phyloP scores from a whole-genome alignment of 2,329 filamentous ascomycete genomes.

The Lecanicillium sp. region DNA sequence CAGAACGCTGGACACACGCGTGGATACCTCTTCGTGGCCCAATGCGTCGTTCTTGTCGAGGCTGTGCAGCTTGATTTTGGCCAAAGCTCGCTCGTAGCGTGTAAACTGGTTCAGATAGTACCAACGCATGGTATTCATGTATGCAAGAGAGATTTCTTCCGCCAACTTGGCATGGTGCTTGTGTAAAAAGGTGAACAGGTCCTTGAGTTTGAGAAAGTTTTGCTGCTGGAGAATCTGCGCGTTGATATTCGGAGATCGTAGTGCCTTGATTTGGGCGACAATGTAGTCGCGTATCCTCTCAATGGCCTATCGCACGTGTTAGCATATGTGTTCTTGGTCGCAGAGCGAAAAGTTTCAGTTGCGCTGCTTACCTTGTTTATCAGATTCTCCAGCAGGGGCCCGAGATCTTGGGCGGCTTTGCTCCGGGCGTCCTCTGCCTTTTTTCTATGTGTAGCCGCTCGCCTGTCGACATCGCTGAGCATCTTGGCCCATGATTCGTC shows the following conservation, averaged over 20 bases:
- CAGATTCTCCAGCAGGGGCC: conserved; percentile 76
- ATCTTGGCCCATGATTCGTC: conserved; percentile 85
- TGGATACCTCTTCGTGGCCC: conserved; percentile 62
- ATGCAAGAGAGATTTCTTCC: conserved; percentile 85
- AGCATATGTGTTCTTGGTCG: no score
- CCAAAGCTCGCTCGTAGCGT: conserved; percentile 75
- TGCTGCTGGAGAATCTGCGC: conserved; percentile 95
- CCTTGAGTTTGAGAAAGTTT: conserved; percentile 80
- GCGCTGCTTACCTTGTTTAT: conserved; percentile 58
- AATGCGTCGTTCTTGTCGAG: conserved; percentile 80
- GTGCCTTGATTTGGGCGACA: conserved; percentile 86
- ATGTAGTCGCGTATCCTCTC: conserved; percentile 92
- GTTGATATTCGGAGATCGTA: conserved; percentile 93
- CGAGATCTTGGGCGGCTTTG: conserved; percentile 76
- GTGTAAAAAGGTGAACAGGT: conserved; percentile 78
- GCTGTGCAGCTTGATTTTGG: conserved; percentile 74
- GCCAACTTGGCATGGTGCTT: conserved; percentile 76
- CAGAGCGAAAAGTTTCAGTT: conserved; percentile 1
- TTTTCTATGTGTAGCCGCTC: conserved; percentile 63
- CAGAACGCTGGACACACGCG: conserved; percentile 54
- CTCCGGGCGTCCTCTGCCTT: conserved; percentile 53
- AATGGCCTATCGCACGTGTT: conserved; percentile 50
- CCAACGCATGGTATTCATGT: conserved; percentile 98
- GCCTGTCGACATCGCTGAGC: conserved; percentile 75
- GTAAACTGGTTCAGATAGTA: conserved; percentile 91